phyloP scores from a whole-genome alignment of 352 stramenopile genomes.

The Pythium insidiosum region DNA sequence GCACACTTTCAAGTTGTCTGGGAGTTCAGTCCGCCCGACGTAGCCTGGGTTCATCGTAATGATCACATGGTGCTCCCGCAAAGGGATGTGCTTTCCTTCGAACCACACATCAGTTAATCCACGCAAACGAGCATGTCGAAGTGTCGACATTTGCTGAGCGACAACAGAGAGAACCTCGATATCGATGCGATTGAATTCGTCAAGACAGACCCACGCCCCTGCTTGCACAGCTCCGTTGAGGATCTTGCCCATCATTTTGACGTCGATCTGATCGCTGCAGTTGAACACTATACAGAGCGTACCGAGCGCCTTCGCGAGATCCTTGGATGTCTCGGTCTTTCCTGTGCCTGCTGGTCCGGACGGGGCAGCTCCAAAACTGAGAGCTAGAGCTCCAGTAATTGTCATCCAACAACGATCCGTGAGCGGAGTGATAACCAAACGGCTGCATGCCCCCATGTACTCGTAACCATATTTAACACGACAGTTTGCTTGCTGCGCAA shows the following conservation, averaged over 20 bases:
- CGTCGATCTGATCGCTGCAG: slow-evolving; percentile 94
- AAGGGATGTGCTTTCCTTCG: slow-evolving; percentile 40
- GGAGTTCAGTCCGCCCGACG: slow-evolving; percentile 66
- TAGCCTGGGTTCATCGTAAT: slow-evolving; percentile 89
- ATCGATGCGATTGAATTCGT: slow-evolving; percentile 89
- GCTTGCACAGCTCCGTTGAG: slow-evolving; percentile 77
- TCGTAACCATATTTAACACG: slow-evolving; percentile 85
- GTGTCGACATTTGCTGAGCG: slow-evolving; percentile 71
- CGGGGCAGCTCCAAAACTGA: slow-evolving; percentile 84
- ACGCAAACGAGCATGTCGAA: slow-evolving; percentile 44
- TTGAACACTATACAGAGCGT: slow-evolving; percentile 95
- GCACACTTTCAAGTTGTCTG: slow-evolving; percentile 78
- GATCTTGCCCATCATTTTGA: slow-evolving; percentile 83
- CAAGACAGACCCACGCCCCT: slow-evolving; percentile 78
- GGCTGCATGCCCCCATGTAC: slow-evolving; percentile 87
- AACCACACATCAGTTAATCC: slow-evolving; percentile 31
- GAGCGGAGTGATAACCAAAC: slow-evolving; percentile 91
- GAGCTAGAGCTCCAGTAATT: slow-evolving; percentile 82
- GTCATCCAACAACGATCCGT: slow-evolving; percentile 94
- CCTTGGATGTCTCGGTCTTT: slow-evolving; percentile 94
- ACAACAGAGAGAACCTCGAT: slow-evolving; percentile 86
- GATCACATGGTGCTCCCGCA: slow-evolving; percentile 73
- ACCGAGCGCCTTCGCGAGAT: slow-evolving; percentile 87
- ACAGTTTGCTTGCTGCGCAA: slow-evolving; percentile 58
- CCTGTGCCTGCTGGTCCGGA: slow-evolving; percentile 86